Base-by-base conservation (phyloP, 192 early-diverging fungal species). In the Coemansia sp. region DNA sequence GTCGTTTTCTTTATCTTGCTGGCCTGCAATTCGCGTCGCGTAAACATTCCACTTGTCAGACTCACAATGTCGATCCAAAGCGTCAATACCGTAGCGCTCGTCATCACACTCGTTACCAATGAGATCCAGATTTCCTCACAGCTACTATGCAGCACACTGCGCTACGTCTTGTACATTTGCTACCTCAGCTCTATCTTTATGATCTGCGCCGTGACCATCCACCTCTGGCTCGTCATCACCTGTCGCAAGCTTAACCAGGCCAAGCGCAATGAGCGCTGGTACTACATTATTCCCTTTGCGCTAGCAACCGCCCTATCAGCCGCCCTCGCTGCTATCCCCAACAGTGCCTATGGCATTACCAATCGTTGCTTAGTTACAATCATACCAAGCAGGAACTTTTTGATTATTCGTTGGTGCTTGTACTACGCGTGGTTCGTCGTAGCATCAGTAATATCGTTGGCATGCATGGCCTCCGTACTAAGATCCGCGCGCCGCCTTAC, bases 351-450 rank as follows among this genome's bases (percentile, higher is more conserved):
- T 38, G 60, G 61, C 0, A 51, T 67, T 46, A 7, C 63, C 7
- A 62, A 62, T 31, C 70, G 79, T 5, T 82, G 79, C 60, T 7
- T 56, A 6, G 37, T 28, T 8, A 57, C 68, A 0, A 9, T 55
- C 0, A 37, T 82, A 7, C 79, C 79, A 13, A 50, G 24, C 28
- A 36, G 20, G 5, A 10, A 60, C 26, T 82, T 76, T 24, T 34
- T 82, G n/a, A 48, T 35, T 20, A 76, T 82, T 26, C 73, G 79
- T 2, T 82, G 79, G 73, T 67, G 70, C 7, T 53, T 82, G 9
- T 82, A 82, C 64, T 82, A 76, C 40, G 60, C 64, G 26, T 82
- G 79, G 79, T 82, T 82, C 57, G 63, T 82, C 13, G 55, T 76
- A 23, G 69, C 79, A 0, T 72, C 79, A 16, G 64, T 42, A 0